phyloP scores from a whole-genome alignment of 208 protist species.

The Blechomonas ayalai region DNA sequence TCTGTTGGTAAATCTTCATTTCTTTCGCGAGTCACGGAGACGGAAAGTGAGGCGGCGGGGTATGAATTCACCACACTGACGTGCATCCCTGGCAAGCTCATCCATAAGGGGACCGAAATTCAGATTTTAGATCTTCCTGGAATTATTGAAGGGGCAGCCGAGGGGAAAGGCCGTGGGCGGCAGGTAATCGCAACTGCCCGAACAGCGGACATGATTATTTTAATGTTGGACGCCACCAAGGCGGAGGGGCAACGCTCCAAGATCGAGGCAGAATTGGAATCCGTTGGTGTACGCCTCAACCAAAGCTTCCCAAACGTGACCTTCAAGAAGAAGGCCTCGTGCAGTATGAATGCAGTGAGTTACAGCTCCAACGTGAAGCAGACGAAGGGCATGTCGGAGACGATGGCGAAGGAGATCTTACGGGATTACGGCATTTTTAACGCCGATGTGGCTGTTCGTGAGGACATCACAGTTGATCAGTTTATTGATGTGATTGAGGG shows the following conservation, averaged over 20 bases:
- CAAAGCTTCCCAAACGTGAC: slow-evolving; percentile 90
- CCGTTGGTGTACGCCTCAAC: slow-evolving; percentile 96
- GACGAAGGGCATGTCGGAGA: slow-evolving; percentile 79
- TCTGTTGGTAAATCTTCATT: slow-evolving; percentile 98
- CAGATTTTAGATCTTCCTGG: slow-evolving; percentile 98
- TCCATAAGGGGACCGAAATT: slow-evolving; percentile 95
- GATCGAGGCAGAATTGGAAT: slow-evolving; percentile 93
- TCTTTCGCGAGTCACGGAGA: slow-evolving; percentile 94
- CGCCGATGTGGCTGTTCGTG: slow-evolving; percentile 93
- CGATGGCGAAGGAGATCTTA: slow-evolving; percentile 90
- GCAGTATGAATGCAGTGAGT: slow-evolving; percentile 88
- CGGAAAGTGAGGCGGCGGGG: slow-evolving; percentile 92
- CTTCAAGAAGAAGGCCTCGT: slow-evolving; percentile 90
- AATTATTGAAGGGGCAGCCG: slow-evolving; percentile 97
- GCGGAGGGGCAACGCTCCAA: slow-evolving; percentile 87
- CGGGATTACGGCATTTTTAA: slow-evolving; percentile 96
- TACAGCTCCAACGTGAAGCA: slow-evolving; percentile 86
- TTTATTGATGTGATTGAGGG: slow-evolving; percentile 98
- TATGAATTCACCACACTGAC: slow-evolving; percentile 99
- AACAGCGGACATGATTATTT: slow-evolving; percentile 96
- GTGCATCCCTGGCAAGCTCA: slow-evolving; percentile 97
- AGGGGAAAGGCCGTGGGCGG: slow-evolving; percentile 94
- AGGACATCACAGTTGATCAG: slow-evolving; percentile 96
- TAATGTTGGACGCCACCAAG: slow-evolving; percentile 96
- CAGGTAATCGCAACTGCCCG: slow-evolving; percentile 97